Evolutionary conservation across 2,329 filamentous ascomycete genomes (phyloP).

Genomic region (Onygena corvina): DNA sequence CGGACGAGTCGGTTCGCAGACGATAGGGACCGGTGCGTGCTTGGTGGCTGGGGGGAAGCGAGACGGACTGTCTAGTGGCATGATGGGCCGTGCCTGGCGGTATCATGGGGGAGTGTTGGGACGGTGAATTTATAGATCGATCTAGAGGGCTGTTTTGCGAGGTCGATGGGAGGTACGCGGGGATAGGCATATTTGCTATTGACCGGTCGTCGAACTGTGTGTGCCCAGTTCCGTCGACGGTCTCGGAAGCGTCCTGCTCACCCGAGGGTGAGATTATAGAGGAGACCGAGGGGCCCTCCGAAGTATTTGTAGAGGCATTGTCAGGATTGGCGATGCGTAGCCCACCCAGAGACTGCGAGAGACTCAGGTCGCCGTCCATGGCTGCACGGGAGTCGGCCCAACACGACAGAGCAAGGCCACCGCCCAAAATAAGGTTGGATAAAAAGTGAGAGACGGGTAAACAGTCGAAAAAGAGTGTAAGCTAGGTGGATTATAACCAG

Average conservation of each 20-base stretch:
- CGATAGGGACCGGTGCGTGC: constrained; percentile 39
- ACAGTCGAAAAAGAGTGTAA: not conserved
- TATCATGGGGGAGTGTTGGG: constrained; percentile 28
- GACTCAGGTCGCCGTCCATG: constrained; percentile 87
- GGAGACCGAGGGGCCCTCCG: constrained; percentile 16
- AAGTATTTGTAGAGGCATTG: constrained; percentile 44
- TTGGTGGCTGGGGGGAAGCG: constrained; percentile 11
- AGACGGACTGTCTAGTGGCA: constrained; percentile 28
- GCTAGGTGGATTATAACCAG: constrained; percentile 11
- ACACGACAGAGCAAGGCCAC: no score
- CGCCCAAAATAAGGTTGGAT: no score
- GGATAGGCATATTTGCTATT: not conserved
- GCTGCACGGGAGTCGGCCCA: not conserved
- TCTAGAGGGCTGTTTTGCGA: not conserved
- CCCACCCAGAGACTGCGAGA: constrained; percentile 84
- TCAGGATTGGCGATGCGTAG: constrained; percentile 95
- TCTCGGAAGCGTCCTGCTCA: not conserved
- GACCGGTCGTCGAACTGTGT: constrained; percentile 1
- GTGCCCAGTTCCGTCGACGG: not conserved
- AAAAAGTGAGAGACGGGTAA: no score
- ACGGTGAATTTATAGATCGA: not conserved
- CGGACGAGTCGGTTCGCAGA: constrained; percentile 47
- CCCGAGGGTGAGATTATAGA: not conserved
- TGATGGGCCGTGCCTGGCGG: constrained; percentile 35
- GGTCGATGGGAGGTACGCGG: not conserved